Percentiles rank a stretch among this genome's conserved stretches.
Evolutionary conservation across 257 asterid genomes (phyloP).

Genomic region (Solanum clarkiae): DNA sequence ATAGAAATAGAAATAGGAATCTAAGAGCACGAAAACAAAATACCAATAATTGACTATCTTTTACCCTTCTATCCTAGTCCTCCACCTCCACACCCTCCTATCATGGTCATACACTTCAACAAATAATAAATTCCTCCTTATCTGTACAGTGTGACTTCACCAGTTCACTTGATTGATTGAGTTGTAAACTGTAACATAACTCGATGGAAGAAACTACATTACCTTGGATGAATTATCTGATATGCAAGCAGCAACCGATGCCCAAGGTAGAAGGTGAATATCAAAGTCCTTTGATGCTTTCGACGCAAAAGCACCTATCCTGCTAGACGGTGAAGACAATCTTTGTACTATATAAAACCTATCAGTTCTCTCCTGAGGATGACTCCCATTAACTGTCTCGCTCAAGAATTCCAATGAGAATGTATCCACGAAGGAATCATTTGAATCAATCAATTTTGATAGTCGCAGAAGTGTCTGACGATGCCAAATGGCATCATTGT

Average conservation of each 20-base stretch:
- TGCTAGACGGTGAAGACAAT: slow-evolving; percentile 77
- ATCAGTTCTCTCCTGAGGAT: slow-evolving; percentile 35
- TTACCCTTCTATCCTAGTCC: neutral
- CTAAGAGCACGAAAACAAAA: neutral
- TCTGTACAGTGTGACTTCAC: neutral
- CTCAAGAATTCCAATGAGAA: slow-evolving; percentile 70
- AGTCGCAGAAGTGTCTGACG: slow-evolving; percentile 65
- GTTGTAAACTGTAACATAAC: neutral
- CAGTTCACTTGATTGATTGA: neutral
- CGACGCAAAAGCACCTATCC: slow-evolving; percentile 81
- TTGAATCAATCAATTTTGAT: slow-evolving; percentile 29
- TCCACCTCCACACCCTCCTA: neutral
- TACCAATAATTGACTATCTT: neutral
- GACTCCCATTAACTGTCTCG: slow-evolving; percentile 52
- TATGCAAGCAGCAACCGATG: slow-evolving; percentile 88
- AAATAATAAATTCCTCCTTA: neutral
- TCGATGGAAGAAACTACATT: slow-evolving; percentile 4
- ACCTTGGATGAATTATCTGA: slow-evolving; percentile 61
- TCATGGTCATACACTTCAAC: neutral
- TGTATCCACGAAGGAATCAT: slow-evolving; percentile 44
- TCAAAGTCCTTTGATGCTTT: slow-evolving; percentile 79
- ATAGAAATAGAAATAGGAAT: neutral
- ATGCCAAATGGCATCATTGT: slow-evolving; percentile 52
- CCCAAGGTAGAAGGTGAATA: slow-evolving; percentile 91
- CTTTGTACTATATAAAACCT: slow-evolving; percentile 69